Percentiles rank a stretch among this genome's conserved stretches.
phyloP scores from a whole-genome alignment of 306 rosid species.

The Luffa aegyptiaca region DNA sequence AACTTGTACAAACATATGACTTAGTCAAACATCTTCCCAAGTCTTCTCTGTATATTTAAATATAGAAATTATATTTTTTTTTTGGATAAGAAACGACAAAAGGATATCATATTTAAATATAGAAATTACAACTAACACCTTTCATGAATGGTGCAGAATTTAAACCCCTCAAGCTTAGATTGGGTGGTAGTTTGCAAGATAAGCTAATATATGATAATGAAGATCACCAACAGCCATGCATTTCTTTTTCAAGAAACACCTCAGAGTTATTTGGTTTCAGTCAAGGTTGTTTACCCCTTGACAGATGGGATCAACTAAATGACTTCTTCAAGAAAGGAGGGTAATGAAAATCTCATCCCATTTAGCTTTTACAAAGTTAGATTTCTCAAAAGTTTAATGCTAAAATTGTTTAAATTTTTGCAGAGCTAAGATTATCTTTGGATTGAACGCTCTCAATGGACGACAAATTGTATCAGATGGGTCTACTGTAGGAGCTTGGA shows the following conservation, averaged over 20 bases:
- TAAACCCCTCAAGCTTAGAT: slow-evolving; percentile 76
- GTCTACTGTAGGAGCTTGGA: slow-evolving; percentile 63
- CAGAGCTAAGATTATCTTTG: slow-evolving; percentile 82
- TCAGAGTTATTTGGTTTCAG: slow-evolving; percentile 54
- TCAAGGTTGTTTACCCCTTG: slow-evolving; percentile 67
- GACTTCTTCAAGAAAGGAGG: slow-evolving; percentile 69
- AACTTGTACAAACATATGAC: too few relatives aligned
- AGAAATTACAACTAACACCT: not conserved
- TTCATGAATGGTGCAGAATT: slow-evolving; percentile 54
- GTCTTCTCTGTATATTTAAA: not conserved
- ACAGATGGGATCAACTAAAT: slow-evolving; percentile 89
- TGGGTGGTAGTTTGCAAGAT: slow-evolving; percentile 90
- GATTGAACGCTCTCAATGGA: slow-evolving; percentile 82
- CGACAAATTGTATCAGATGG: slow-evolving; percentile 16
- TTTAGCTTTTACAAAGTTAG: not conserved
- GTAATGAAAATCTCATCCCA: slow-evolving; percentile 28
- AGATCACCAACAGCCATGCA: slow-evolving; percentile 38
- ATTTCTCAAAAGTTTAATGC: slow-evolving; percentile 7
- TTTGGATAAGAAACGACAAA: too few relatives aligned
- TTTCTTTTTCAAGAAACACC: slow-evolving; percentile 35
- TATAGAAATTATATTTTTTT: not conserved
- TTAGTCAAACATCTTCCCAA: not conserved
- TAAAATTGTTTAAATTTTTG: slow-evolving; percentile 2
- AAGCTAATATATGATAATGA: slow-evolving; percentile 59
- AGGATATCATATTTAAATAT: not conserved